Evolutionary conservation across 73 alveolate genomes (phyloP).

Genomic region (Paramecium tetraurelia): DNA sequence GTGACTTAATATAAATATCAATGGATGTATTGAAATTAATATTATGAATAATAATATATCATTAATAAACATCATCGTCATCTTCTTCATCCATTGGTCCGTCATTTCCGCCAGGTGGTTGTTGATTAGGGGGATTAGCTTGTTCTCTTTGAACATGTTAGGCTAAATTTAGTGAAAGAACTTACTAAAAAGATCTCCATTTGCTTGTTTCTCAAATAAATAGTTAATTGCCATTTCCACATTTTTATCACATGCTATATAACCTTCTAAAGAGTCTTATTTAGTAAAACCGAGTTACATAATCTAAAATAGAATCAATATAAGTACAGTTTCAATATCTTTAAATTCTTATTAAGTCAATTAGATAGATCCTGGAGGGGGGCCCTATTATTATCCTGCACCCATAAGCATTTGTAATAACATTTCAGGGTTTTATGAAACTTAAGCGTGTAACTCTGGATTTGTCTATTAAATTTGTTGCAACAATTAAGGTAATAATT

Average conservation of each 20-base stretch:
- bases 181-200: constrained; percentile 56
- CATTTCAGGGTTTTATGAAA: constrained; percentile 55
- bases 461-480: constrained; percentile 21
- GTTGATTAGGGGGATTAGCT: background rate
- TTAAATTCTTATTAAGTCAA: constrained; percentile 42
- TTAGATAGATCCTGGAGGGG: constrained; percentile 41
- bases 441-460: constrained; percentile 23
- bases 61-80: constrained; percentile 53
- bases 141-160: constrained; percentile 24
- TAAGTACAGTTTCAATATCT: constrained; percentile 40
- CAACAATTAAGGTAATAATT: constrained; percentile 38
- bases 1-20: background rate
- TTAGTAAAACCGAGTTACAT: constrained; percentile 46
- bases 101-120: background rate
- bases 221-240: constrained; percentile 56
- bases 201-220: constrained; percentile 38
- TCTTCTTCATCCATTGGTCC: constrained; percentile 32
- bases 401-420: constrained; percentile 44
- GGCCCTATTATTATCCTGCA: background rate
- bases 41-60: constrained; percentile 5
- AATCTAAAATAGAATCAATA: background rate
- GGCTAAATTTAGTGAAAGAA: background rate
- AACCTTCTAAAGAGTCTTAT: constrained; percentile 59
- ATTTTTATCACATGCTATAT: constrained; percentile 61
- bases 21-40: background rate